Conservation (phyloP, 495 filamentous ascomycete species). For the Cladorrhinum samala region DNA sequence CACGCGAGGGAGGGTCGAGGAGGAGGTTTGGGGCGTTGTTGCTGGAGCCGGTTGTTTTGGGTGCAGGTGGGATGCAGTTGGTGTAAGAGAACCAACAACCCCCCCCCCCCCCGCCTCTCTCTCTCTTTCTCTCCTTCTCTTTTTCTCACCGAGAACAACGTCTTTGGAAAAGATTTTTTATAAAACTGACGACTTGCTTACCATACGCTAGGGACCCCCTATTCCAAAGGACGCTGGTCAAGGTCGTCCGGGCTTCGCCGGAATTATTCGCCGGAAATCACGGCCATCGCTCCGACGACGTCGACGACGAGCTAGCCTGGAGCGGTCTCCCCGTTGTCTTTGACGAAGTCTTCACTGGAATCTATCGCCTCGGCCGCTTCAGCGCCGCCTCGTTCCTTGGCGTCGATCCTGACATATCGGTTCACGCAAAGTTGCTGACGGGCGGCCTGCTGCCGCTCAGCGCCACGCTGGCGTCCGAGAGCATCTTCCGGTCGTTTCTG, state of each 20-base stretch:
- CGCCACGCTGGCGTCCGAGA: constrained; percentile 61
- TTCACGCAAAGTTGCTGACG: constrained; percentile 73
- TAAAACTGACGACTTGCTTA: constrained; percentile 7
- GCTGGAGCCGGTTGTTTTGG: constrained; percentile 68
- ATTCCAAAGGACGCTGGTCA: constrained; percentile 62
- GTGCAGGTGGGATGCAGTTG: constrained; percentile 72
- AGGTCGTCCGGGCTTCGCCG: constrained; percentile 47
- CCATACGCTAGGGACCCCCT: constrained; percentile 60
- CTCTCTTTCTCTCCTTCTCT: too few relatives aligned
- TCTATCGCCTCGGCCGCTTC: constrained; percentile 67
- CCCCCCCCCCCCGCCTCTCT: too few relatives aligned
- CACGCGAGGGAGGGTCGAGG: constrained; percentile 44
- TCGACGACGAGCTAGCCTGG: constrained; percentile 39
- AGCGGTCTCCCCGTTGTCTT: constrained; percentile 66
- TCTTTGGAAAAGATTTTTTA: constrained; percentile 4
- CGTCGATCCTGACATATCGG: constrained; percentile 61
- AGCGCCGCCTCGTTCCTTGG: constrained; percentile 59
- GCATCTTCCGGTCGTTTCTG: constrained; percentile 64
- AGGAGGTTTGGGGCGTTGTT: constrained; percentile 67
- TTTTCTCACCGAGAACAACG: neutral
- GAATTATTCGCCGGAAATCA: constrained; percentile 27
- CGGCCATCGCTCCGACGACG: too few relatives aligned
- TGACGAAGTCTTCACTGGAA: constrained; percentile 77
- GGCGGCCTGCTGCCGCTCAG: constrained; percentile 72
- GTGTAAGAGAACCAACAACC: constrained; percentile 58